Conservation (phyloP, 345 rosid species). For the Gossypium longicalyx region DNA sequence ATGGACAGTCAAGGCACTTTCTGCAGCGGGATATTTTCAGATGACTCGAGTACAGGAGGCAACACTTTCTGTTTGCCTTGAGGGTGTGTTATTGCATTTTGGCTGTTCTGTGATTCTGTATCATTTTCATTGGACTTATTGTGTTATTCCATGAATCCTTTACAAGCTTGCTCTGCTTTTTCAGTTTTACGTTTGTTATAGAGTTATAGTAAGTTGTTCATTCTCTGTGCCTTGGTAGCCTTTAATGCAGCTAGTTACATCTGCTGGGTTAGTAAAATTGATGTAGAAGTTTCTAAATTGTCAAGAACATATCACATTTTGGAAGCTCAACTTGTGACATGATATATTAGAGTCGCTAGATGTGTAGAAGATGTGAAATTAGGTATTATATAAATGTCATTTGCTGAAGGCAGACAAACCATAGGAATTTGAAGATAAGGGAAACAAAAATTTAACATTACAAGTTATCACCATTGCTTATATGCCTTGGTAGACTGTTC, state of each 20-base stretch:
- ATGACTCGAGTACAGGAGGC: constrained; percentile 93
- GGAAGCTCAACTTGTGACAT: not conserved
- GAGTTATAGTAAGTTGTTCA: not conserved
- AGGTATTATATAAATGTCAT: not conserved
- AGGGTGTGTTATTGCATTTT: constrained; percentile 43
- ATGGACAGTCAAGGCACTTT: constrained; percentile 70
- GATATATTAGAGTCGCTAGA: not conserved
- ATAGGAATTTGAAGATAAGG: not conserved
- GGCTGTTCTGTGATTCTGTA: not conserved
- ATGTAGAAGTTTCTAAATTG: constrained; percentile 2
- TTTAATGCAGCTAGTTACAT: not conserved
- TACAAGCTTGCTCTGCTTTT: not conserved
- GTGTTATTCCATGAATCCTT: not conserved
- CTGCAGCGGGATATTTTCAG: constrained; percentile 69
- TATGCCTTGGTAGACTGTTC: not conserved
- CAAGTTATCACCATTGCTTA: not conserved
- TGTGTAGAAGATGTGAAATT: constrained; percentile 1
- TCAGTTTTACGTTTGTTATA: not conserved
- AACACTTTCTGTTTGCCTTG: constrained; percentile 62
- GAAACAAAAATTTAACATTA: not conserved
- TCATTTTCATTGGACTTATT: not conserved
- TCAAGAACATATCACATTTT: not conserved
- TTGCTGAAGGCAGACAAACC: not conserved
- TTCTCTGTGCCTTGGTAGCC: not conserved
- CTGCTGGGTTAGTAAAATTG: not conserved